Conservation (phyloP, 2,329 filamentous ascomycete species). For the Xylogone sp. region DNA sequence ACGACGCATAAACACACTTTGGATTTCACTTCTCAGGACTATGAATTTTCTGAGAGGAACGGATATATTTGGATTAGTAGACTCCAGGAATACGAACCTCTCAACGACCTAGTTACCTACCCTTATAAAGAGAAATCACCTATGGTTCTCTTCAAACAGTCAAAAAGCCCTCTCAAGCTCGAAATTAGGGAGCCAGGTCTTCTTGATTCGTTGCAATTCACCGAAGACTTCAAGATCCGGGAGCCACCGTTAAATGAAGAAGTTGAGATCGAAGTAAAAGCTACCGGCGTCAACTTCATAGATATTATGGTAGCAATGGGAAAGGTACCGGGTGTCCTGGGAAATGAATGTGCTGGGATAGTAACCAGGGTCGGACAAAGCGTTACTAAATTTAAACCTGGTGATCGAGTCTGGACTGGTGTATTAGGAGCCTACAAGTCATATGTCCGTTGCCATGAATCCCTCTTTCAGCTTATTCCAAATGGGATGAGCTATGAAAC, state of each 20-base stretch:
- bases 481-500: slow-evolving; percentile 32
- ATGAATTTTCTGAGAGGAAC: slow-evolving; percentile 26
- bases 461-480: slow-evolving; percentile 30
- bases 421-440: slow-evolving; percentile 18
- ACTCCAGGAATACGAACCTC: slow-evolving; percentile 20
- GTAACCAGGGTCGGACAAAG: slow-evolving; percentile 8
- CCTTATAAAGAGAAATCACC: not conserved
- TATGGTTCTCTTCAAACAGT: slow-evolving; percentile 22
- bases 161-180: not conserved
- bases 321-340: slow-evolving; percentile 5
- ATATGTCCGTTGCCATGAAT: slow-evolving; percentile 18
- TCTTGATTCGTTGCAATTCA: slow-evolving; percentile 7
- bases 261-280: slow-evolving; percentile 32
- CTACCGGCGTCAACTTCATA: slow-evolving; percentile 38
- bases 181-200: slow-evolving; percentile 4
- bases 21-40: slow-evolving; percentile 10
- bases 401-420: slow-evolving; percentile 25
- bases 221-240: slow-evolving; percentile 3
- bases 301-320: slow-evolving; percentile 36
- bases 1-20: not conserved
- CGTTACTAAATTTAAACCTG: slow-evolving; percentile 1
- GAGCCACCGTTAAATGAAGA: slow-evolving; percentile 19
- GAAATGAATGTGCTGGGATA: slow-evolving; percentile 9
- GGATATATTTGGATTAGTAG: slow-evolving; percentile 22
- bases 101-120: slow-evolving; percentile 12